phyloP scores from a whole-genome alignment of 495 filamentous ascomycete species.

The Alectoria sarmentosa region DNA sequence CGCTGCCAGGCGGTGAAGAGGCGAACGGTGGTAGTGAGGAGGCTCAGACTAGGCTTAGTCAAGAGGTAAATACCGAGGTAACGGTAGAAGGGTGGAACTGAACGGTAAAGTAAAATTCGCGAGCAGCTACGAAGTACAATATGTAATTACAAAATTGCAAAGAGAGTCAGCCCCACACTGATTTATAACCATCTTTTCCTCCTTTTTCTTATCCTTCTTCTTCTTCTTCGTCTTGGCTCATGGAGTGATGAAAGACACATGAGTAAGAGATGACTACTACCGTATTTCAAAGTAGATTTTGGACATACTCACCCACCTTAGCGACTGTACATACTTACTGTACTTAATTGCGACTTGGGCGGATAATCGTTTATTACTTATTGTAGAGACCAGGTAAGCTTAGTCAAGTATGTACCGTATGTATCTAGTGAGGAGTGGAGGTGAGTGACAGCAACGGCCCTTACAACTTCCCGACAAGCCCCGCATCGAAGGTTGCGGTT shows the following conservation, averaged over 20 bases:
- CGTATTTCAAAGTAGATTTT: no score
- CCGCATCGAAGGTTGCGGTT: conserved; percentile 6
- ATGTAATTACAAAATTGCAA: no score
- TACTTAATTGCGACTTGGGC: not conserved
- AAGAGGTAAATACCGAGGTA: not conserved
- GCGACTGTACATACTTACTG: no score
- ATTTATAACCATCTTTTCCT: no score
- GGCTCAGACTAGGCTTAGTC: conserved; percentile 1
- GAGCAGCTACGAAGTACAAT: not conserved
- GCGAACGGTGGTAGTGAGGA: not conserved
- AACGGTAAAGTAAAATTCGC: not conserved
- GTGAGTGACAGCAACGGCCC: conserved; percentile 6
- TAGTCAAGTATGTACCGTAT: no score
- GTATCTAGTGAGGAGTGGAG: no score
- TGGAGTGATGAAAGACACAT: not conserved
- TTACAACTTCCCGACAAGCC: conserved; percentile 5
- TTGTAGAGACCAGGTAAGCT: no score
- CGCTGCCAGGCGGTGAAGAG: not conserved
- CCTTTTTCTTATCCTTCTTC: no score
- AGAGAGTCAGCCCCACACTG: no score
- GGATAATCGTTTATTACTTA: not conserved
- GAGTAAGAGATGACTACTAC: not conserved
- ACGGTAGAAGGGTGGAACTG: not conserved
- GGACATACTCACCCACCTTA: no score
- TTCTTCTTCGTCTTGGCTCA: no score